Percentiles rank a stretch among this genome's conserved stretches.
Evolutionary conservation across 495 filamentous ascomycete species (phyloP).

Genomic region (Aspergillus sclerotiicarbonarius): DNA sequence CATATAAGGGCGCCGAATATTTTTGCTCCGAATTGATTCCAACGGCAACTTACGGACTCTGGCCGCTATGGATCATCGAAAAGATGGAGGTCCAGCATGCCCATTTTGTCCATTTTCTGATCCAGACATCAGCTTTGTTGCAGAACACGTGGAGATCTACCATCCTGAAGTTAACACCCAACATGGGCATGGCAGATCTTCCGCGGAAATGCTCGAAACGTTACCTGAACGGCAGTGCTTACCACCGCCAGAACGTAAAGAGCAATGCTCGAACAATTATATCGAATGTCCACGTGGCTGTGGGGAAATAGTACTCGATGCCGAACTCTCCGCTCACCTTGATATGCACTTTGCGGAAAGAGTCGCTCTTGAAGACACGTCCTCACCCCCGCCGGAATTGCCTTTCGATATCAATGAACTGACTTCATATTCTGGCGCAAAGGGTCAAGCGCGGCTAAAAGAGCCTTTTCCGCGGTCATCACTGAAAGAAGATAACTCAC

Average conservation of each 20-base stretch:
- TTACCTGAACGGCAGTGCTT: not conserved
- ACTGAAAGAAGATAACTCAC: not conserved
- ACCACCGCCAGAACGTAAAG: conserved; percentile 3
- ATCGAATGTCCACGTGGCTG: conserved; percentile 72
- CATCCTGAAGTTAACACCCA: conserved; percentile 47
- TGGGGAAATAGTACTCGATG: conserved; percentile 60
- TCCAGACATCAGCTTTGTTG: conserved; percentile 45
- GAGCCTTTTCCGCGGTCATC: not conserved
- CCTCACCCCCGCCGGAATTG: conserved; percentile 10
- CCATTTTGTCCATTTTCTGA: conserved; percentile 58
- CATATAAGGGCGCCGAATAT: too few relatives aligned
- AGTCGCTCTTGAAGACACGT: conserved; percentile 46
- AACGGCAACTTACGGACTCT: too few relatives aligned
- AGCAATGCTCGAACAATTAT: conserved; percentile 42
- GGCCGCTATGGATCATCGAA: conserved; percentile 23
- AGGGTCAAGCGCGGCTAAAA: not conserved
- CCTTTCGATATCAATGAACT: conserved; percentile 10
- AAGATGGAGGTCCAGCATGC: conserved; percentile 31
- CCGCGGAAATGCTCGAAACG: not conserved
- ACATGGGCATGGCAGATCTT: conserved; percentile 15
- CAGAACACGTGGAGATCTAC: conserved; percentile 55
- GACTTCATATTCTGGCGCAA: not conserved
- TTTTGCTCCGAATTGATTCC: not conserved
- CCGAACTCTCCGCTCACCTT: conserved; percentile 67
- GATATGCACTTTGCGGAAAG: conserved; percentile 69